Evolutionary conservation across 768 basidiomycete species (phyloP), one percentile per base, ranked within the genome.

Genomic region (Mycena rosella): DNA sequence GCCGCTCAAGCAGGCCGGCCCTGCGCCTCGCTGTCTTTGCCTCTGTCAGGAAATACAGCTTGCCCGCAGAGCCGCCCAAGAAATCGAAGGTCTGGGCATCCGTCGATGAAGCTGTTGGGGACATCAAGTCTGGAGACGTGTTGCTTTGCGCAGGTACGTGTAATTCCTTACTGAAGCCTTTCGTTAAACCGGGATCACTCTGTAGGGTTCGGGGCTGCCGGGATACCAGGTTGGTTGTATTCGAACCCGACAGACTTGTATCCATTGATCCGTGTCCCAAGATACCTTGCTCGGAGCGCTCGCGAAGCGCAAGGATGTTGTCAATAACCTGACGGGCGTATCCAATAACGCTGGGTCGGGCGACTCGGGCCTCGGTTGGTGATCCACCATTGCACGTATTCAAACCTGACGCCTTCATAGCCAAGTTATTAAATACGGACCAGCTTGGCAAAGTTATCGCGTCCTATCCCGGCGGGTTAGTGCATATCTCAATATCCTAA

Each of bases 201-300:
- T 44, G 18, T 73, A 95, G 95, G 96, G 29, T 98, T 98, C 74
- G 96, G 96, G 49, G 81, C 94, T 57, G 93, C 94, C 71, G 96
- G 96, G 32, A 92, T 95, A 51, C 95, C 96, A 74, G 92, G 93
- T 94, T 49, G 45, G 81, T 72, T 51, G 26, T 20, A 5, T 24
- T n/a, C 30, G 14, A 15, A 29, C 27, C 14, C 11, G 20, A n/a
- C 8, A 42, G 3, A 57, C 52, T 10, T 55, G 20, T 42, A 18
- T 45, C 22, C 26, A 38, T 48, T 65, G 47, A 64, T 65, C 29
- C 64, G 27, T 26, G 24, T 14, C 9, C 36, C n/a, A 48, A 91
- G 96, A 96, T 77, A 96, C 95, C 4, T 83, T 98, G 51, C 91
- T 97, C 32, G 83, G 81, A 24, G 96, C 96, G 4, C 83, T 98